These are phyloP conservation scores for Candida taoyuanica DNA, from an alignment of 805 yeast species.

Conservation along the genomic window DNA sequence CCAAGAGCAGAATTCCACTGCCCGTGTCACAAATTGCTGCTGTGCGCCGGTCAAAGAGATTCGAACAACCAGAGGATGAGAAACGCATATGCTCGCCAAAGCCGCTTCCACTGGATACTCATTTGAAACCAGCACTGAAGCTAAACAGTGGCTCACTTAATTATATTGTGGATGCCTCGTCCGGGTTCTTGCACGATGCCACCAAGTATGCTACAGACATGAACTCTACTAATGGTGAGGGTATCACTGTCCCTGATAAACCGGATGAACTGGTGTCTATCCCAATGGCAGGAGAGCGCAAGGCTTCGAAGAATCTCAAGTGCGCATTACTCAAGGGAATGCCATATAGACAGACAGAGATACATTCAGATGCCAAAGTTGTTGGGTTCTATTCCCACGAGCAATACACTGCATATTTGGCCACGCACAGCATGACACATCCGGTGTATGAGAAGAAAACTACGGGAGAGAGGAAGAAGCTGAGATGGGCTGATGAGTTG, in stretches of 20 bases:
- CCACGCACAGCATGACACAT: constrained; percentile 12
- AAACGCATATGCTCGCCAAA: constrained; percentile 18
- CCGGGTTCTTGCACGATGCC: constrained; percentile 57
- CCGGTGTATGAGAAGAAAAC: constrained; percentile 6
- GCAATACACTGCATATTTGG: constrained; percentile 16
- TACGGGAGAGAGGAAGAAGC: constrained; percentile 10
- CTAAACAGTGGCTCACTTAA: constrained; percentile 25
- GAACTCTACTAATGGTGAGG: constrained; percentile 57
- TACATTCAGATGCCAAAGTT: neutral
- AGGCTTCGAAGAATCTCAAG: constrained; percentile 13
- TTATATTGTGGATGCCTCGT: constrained; percentile 55
- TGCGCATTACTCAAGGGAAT: constrained; percentile 20
- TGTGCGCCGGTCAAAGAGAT: constrained; percentile 23
- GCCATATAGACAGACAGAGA: constrained; percentile 2
- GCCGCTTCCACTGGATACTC: constrained; percentile 4
- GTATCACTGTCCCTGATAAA: constrained; percentile 57
- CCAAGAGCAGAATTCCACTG: constrained; percentile 21
- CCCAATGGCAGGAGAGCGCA: constrained; percentile 31
- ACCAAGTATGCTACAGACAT: constrained; percentile 67
- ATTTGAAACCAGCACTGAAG: constrained; percentile 17
- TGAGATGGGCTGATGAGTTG: constrained; percentile 24
- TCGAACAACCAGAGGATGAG: constrained; percentile 8
- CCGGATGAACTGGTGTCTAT: constrained; percentile 55
- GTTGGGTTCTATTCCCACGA: constrained; percentile 24
- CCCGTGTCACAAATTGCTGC: constrained; percentile 9